These are phyloP conservation scores for Agrocybe praecox DNA, from an alignment of 768 basidiomycete genomes.

Conservation along the genomic window DNA sequence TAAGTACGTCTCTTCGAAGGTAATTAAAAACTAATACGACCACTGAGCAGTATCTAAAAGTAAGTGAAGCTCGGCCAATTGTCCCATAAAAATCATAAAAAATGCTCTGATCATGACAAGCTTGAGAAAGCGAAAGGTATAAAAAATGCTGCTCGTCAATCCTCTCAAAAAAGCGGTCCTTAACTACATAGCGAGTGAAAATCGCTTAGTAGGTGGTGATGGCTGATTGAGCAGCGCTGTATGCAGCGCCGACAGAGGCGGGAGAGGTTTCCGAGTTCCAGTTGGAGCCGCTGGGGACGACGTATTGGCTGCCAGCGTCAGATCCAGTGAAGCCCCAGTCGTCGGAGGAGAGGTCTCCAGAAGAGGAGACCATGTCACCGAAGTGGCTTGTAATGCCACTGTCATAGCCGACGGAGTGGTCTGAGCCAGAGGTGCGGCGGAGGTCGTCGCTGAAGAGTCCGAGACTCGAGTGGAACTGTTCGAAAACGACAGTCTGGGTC, in stretches of 20 bases:
- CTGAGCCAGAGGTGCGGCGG: conserved; percentile 37
- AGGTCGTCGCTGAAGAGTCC: conserved; percentile 40
- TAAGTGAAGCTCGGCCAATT: conserved; percentile 14
- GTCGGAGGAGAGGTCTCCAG: conserved; percentile 37
- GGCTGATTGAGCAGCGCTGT: conserved; percentile 28
- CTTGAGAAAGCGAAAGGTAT: conserved; percentile 9
- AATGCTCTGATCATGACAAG: conserved; percentile 11
- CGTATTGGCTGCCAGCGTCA: conserved; percentile 38
- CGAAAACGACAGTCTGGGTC: conserved; percentile 44
- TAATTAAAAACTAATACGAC: conserved; percentile 16
- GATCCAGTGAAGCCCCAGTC: conserved; percentile 41
- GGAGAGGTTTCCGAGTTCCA: conserved; percentile 33
- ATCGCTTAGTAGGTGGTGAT: conserved; percentile 6
- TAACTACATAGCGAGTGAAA: neutral
- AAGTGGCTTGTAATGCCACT: conserved; percentile 35
- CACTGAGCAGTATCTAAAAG: conserved; percentile 9
- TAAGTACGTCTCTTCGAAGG: conserved; percentile 9
- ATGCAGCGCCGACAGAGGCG: conserved; percentile 36
- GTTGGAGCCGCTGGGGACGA: conserved; percentile 39
- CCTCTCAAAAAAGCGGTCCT: neutral
- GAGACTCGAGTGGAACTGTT: conserved; percentile 42
- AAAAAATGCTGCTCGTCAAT: conserved; percentile 11
- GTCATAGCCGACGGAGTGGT: conserved; percentile 40
- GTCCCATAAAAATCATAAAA: conserved; percentile 12
- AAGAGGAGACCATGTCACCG: conserved; percentile 29